Evolutionary conservation across 306 rosid species (phyloP).

Genomic region (Erythrophleum fordii): DNA sequence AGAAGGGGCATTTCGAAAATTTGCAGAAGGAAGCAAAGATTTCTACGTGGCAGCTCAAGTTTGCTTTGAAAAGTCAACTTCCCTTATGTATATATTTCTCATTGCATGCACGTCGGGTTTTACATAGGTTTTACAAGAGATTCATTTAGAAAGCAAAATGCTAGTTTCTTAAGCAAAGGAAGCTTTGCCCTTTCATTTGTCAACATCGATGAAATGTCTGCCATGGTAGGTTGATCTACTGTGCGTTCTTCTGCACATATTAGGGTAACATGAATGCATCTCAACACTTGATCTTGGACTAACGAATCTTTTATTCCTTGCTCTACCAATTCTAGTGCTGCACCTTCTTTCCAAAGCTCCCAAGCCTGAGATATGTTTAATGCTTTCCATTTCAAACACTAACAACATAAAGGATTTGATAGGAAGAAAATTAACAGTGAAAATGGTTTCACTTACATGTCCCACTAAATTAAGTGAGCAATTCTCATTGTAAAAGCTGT

Average conservation of each 20-base stretch:
- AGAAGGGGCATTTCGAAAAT: too few species aligned
- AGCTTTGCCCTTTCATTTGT: constrained; percentile 6
- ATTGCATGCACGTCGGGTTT: too few species aligned
- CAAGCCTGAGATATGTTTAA: neutral
- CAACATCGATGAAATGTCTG: constrained; percentile 1
- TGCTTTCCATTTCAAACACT: neutral
- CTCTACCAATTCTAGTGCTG: constrained; percentile 12
- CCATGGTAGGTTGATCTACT: constrained; percentile 8
- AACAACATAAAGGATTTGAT: neutral
- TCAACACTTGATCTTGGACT: constrained; percentile 1
- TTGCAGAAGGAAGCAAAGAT: too few species aligned
- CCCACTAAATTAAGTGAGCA: neutral
- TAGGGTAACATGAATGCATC: constrained; percentile 21
- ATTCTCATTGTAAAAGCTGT: neutral
- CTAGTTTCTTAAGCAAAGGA: constrained; percentile 23
- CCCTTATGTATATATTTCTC: too few species aligned
- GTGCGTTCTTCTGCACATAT: constrained; percentile 24
- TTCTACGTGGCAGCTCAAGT: too few species aligned
- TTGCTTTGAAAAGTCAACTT: too few species aligned
- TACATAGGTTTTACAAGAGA: neutral
- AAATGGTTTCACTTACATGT: neutral
- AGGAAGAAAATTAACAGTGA: neutral
- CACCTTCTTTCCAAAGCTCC: constrained; percentile 38
- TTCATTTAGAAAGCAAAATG: constrained; percentile 2
- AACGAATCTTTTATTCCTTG: constrained; percentile 8